A percentile compares a stretch with the other conserved stretches of the same genome.
These are phyloP conservation scores for Aschersonia sp. DNA, from an alignment of 2,329 filamentous ascomycete species.

Conservation along the genomic window DNA sequence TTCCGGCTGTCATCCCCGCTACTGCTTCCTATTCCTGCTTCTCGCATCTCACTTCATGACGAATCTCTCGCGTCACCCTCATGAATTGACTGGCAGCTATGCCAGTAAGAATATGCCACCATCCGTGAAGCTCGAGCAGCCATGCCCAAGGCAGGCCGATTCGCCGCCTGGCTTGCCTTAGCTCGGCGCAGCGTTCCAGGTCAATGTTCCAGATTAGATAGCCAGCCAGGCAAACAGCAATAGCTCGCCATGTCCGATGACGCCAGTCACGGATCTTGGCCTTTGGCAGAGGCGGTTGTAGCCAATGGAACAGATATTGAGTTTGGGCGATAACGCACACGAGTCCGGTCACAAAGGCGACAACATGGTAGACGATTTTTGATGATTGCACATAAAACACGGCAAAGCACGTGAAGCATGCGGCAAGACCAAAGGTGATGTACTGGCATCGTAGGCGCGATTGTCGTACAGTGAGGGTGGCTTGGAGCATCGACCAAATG, in stretches of 20 bases:
- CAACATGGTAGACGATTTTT: slow-evolving; percentile 27
- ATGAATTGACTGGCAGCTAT: slow-evolving; percentile 32
- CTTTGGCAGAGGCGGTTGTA: slow-evolving; percentile 7
- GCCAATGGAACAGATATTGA: slow-evolving; percentile 19
- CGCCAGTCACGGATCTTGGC: slow-evolving; percentile 12
- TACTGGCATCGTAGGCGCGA: slow-evolving; percentile 15
- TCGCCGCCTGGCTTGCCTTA: slow-evolving; percentile 26
- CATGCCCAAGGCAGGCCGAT: slow-evolving; percentile 41
- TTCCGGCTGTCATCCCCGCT: too few species aligned
- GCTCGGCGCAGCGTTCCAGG: slow-evolving; percentile 21
- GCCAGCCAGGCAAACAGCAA: slow-evolving; percentile 23
- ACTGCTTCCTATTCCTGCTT: too few species aligned
- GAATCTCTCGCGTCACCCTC: slow-evolving; percentile 1
- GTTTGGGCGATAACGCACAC: slow-evolving; percentile 17
- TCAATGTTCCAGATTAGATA: slow-evolving; percentile 40
- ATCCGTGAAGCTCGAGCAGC: slow-evolving; percentile 44
- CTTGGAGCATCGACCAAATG: slow-evolving; percentile 35
- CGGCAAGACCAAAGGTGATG: slow-evolving; percentile 22
- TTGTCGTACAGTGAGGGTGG: slow-evolving; percentile 28
- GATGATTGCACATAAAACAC: slow-evolving; percentile 26
- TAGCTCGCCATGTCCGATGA: slow-evolving; percentile 13
- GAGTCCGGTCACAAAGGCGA: slow-evolving; percentile 20
- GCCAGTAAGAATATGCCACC: slow-evolving; percentile 45
- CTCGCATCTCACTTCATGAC: too few species aligned
- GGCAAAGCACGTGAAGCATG: slow-evolving; percentile 24